Evolutionary conservation across 495 filamentous ascomycete genomes (phyloP).

Genomic region (Penicillium turbatum): DNA sequence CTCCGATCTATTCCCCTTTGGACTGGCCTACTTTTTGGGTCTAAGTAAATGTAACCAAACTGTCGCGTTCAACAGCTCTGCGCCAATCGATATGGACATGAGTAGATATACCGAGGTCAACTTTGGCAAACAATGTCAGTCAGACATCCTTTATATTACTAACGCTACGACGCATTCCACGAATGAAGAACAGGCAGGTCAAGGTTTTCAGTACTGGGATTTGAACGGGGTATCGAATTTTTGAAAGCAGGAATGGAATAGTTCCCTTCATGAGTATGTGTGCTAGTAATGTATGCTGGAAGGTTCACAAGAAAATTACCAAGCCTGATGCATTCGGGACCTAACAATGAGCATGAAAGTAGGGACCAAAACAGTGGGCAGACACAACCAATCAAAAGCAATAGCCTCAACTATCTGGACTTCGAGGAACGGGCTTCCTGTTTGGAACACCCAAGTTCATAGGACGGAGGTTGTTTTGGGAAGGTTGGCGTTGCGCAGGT

Average conservation of each 20-base stretch:
- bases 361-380: neutral
- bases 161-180: neutral
- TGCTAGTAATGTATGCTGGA: neutral
- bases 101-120: no score
- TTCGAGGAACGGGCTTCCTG: slow-evolving; percentile 41
- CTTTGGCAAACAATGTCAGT: no score
- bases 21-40: neutral
- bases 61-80: neutral
- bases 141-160: neutral
- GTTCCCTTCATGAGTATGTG: neutral
- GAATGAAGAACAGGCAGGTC: neutral
- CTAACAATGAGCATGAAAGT: neutral
- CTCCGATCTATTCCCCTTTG: neutral
- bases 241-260: neutral
- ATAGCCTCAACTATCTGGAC: slow-evolving; percentile 6
- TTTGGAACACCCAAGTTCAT: slow-evolving; percentile 41
- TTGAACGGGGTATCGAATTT: slow-evolving; percentile 4
- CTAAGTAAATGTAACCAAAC: neutral
- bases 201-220: neutral
- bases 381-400: neutral
- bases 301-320: neutral
- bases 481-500: slow-evolving; percentile 17
- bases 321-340: neutral
- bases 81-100: no score
- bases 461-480: slow-evolving; percentile 24